These are phyloP conservation scores for Blastocystis sp. DNA, from an alignment of 352 stramenopile genomes.

Conservation along the genomic window DNA sequence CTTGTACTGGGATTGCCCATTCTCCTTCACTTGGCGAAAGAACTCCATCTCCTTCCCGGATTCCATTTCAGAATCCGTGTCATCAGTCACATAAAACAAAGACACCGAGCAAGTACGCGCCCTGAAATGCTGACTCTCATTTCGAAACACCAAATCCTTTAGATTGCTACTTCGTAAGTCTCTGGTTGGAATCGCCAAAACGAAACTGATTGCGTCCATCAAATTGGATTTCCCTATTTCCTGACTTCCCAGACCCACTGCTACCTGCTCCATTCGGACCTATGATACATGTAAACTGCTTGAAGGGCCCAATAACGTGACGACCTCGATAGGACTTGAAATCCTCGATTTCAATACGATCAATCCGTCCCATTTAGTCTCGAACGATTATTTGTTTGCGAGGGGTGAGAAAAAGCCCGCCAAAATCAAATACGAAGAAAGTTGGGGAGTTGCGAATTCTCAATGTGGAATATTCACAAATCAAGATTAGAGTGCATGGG, in stretches of 20 bases:
- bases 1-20: conserved; percentile 75
- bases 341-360: conserved; percentile 92
- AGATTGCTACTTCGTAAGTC: conserved; percentile 90
- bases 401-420: neutral
- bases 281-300: conserved; percentile 92
- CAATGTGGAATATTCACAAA: no score
- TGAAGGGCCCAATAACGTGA: conserved; percentile 89
- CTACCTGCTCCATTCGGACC: conserved; percentile 85
- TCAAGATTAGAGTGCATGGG: no score
- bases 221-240: conserved; percentile 76
- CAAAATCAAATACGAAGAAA: conserved; percentile 36
- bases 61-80: conserved; percentile 67
- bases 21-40: conserved; percentile 81
- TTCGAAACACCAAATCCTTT: conserved; percentile 87
- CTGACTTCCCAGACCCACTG: neutral
- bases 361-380: conserved; percentile 73
- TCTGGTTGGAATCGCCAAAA: conserved; percentile 88
- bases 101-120: conserved; percentile 77
- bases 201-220: conserved; percentile 94
- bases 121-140: conserved; percentile 66
- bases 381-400: neutral
- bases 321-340: conserved; percentile 96
- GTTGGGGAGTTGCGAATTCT: no score
- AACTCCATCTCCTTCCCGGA: conserved; percentile 78
- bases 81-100: conserved; percentile 82